Conservation (phyloP, 2,329 filamentous ascomycete species). For the Colletotrichum acutatum region DNA sequence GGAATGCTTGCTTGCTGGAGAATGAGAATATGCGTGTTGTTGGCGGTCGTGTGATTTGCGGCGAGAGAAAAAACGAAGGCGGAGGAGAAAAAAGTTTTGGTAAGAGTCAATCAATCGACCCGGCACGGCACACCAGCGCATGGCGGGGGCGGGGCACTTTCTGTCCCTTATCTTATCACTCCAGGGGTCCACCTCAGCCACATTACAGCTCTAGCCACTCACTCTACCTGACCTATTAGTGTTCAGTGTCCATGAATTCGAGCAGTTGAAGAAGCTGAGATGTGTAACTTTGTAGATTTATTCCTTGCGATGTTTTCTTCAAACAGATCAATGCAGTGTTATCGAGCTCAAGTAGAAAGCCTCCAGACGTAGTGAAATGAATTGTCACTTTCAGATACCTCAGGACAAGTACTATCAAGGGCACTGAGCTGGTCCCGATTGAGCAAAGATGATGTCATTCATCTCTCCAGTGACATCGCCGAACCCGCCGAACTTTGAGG, state of each 20-base stretch:
- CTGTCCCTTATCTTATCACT: conserved; percentile 9
- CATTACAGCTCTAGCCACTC: neutral
- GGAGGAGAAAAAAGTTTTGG: conserved; percentile 1
- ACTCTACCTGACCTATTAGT: too few relatives aligned
- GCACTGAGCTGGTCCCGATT: neutral
- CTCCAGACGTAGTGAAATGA: neutral
- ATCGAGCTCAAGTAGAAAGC: too few relatives aligned
- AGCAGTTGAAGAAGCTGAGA: neutral
- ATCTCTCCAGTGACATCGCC: neutral
- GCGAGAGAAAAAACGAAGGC: neutral
- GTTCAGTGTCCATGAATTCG: neutral
- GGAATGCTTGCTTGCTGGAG: neutral
- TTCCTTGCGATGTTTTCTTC: too few relatives aligned
- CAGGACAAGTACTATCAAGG: neutral
- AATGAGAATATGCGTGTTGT: neutral
- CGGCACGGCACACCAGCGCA: neutral
- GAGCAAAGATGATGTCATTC: conserved; percentile 6
- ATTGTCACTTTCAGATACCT: neutral
- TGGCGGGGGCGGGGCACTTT: conserved; percentile 14
- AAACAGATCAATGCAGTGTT: too few relatives aligned
- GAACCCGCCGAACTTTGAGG: neutral
- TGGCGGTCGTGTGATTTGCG: neutral
- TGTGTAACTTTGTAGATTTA: too few relatives aligned
- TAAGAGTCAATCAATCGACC: neutral
- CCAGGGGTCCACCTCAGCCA: neutral